A percentile compares a stretch with the other conserved stretches of the same genome.
Conservation (phyloP, 768 basidiomycete species). For the Pulveroboletus ravenelii region DNA sequence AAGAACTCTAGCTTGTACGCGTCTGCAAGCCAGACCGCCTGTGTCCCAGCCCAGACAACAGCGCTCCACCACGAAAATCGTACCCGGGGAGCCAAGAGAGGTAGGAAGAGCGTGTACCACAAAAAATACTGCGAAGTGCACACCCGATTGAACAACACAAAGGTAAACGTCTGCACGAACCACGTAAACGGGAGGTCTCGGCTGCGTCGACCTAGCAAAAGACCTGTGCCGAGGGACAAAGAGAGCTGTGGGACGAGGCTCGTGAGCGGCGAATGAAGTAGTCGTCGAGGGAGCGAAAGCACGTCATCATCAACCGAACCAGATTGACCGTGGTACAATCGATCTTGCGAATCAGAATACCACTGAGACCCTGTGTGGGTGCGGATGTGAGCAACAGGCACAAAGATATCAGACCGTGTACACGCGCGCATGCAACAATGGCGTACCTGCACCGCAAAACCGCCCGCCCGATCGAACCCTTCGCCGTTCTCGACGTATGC, state of each 20-base stretch:
- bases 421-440: too few relatives aligned
- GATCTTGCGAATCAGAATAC: slow-evolving; percentile 74
- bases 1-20: slow-evolving; percentile 91
- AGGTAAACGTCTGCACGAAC: slow-evolving; percentile 87
- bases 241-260: slow-evolving; percentile 83
- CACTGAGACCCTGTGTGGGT: slow-evolving; percentile 66
- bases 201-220: slow-evolving; percentile 58
- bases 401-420: too few relatives aligned
- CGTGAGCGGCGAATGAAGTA: slow-evolving; percentile 68
- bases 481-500: slow-evolving; percentile 86
- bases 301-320: slow-evolving; percentile 10
- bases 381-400: not conserved
- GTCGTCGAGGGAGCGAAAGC: slow-evolving; percentile 34
- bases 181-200: slow-evolving; percentile 73
- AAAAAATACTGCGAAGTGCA: slow-evolving; percentile 98
- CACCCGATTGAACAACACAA: slow-evolving; percentile 98
- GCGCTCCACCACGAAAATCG: slow-evolving; percentile 45
- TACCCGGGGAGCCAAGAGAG: slow-evolving; percentile 70
- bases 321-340: slow-evolving; percentile 58
- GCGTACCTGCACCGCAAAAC: slow-evolving; percentile 85
- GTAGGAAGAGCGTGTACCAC: slow-evolving; percentile 91
- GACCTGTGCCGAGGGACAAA: slow-evolving; percentile 65
- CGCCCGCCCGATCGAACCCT: slow-evolving; percentile 85
- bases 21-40: slow-evolving; percentile 86
- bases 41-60: slow-evolving; percentile 68